Percentiles rank a stretch among this genome's conserved stretches.
phyloP scores from a whole-genome alignment of 2,329 filamentous ascomycete species.

The Lasiodiplodia gonubiensis region DNA sequence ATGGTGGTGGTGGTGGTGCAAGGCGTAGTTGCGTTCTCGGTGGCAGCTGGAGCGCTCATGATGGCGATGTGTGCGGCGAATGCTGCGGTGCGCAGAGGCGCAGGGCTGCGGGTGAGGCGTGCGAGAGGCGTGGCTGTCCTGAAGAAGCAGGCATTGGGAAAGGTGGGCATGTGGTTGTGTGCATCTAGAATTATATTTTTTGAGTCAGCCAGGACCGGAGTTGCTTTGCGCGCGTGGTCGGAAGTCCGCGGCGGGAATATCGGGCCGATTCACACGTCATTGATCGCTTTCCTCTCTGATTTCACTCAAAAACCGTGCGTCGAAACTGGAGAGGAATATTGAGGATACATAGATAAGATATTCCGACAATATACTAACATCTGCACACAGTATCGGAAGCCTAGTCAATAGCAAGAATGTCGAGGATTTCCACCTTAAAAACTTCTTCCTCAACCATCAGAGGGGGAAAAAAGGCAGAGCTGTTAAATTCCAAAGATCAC shows the following conservation, averaged over 20 bases:
- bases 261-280: constrained; percentile 15
- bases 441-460: no score
- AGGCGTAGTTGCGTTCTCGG: background rate
- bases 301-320: no score
- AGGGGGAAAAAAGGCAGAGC: no score
- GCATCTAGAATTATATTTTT: constrained; percentile 19
- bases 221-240: background rate
- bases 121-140: background rate
- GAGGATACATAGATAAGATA: no score
- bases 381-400: no score
- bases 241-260: background rate
- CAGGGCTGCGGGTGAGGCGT: constrained; percentile 5
- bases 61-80: constrained; percentile 7
- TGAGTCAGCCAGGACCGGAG: constrained; percentile 19
- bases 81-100: background rate
- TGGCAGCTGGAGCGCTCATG: constrained; percentile 1
- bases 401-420: no score
- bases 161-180: constrained; percentile 19
- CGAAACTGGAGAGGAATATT: no score
- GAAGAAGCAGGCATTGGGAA: constrained; percentile 26
- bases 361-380: no score
- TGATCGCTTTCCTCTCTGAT: no score
- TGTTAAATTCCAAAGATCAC: no score
- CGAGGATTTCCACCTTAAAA: no score
- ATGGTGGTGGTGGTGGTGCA: constrained; percentile 11